Base-by-base conservation (phyloP, 2,329 filamentous ascomycete species). In the Calonectria fujianensis region DNA sequence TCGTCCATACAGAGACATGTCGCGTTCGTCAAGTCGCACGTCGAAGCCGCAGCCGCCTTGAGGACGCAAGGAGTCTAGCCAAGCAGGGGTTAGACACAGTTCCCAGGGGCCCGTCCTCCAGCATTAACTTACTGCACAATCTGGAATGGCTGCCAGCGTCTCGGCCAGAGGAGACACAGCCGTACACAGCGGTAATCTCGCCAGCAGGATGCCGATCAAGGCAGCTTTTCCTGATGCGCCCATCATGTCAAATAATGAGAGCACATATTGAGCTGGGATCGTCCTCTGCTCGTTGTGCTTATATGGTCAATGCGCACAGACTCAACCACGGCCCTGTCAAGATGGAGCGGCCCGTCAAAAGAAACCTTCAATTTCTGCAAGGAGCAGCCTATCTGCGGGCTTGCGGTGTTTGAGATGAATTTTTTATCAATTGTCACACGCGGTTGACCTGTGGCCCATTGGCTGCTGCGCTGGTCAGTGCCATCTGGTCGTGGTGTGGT, bases 231-330 rank as follows among this genome's bases (percentile, higher is more conserved):
- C 31, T 29, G 37, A 63, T 27, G 37, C 24, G 24, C n/a, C 7
- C 35, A 63, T 31, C 57, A 63, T 63, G 45, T 41, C 35, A 31
- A 57, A 57, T 63, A 63, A 18, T 39, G n/a, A 39, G 24, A 63
- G 57, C 57, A 63, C 57, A 63, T 63, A 41, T 39, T 41, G 57
- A 18, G n/a, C 14, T 24, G 16, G 14, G 54, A 24, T 41, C 39
- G 16, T 8, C 24, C 24, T 27, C n/a, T 63, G 20, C 24, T 16
- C 11, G 16, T 63, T 39, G 37, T 63, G 57, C 57, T 63, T 63
- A 63, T 63, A 63, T 63, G 57, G 57, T 5, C 57, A 63, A 14
- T 39, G 24, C 57, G 57, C 57, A 63, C 57, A 63, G 57, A 63
- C 35, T 61, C 35, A 13, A 41, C 20, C 20, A 13, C 57, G 16